Evolutionary conservation across 2,329 filamentous ascomycete genomes (phyloP), one percentile per base, ranked within the genome.

Genomic region (Beauveria australis): DNA sequence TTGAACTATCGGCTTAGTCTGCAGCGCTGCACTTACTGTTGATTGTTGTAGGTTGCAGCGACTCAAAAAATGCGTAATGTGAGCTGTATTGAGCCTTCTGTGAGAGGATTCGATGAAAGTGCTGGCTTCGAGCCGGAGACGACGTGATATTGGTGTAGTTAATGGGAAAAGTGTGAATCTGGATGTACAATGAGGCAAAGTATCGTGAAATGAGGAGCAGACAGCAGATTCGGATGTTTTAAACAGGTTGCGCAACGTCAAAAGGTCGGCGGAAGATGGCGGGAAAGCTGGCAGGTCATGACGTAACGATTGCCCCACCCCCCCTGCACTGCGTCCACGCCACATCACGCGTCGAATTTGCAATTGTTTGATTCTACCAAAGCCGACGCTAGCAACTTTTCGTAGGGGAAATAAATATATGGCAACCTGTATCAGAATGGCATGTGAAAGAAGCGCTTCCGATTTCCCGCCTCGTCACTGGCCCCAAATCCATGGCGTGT

Each of bases 251-350:
- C 30, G 47, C 47, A 53, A 51, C 47, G 37, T 28, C 44, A 40
- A 33, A 28, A 22, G 33, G 46, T 14, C 26, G 24, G 18, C 46
- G 33, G 40, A 33, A 52, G 47, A 19, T 51, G 48, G 33, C 5
- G 46, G 55, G 46, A 51, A 58, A 58, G 30, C 44, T 47, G 41
- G 49, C 49, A 60, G 28, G 60, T 61, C 60, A 61, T 61, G 60
- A 61, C 60, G 60, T 61, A 61, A 61, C 60, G 47, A 61, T 61
- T 47, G 60, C 43, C 30, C 46, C 49, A 47, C 19, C 18, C 8
- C 55, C 55, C 54, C 46, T 51, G 55, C 46, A 16, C 26, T 37
- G 48, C 56, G 40, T 14, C 26, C 41, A 43, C n/a, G 48, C 49
- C 5, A 9, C 44, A 53, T 52, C 10, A 40, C 26, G 26, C 47